A percentile compares a stretch with the other conserved stretches of the same genome.
phyloP scores from a whole-genome alignment of 2,329 filamentous ascomycete genomes.

The Teratosphaeria viscida region DNA sequence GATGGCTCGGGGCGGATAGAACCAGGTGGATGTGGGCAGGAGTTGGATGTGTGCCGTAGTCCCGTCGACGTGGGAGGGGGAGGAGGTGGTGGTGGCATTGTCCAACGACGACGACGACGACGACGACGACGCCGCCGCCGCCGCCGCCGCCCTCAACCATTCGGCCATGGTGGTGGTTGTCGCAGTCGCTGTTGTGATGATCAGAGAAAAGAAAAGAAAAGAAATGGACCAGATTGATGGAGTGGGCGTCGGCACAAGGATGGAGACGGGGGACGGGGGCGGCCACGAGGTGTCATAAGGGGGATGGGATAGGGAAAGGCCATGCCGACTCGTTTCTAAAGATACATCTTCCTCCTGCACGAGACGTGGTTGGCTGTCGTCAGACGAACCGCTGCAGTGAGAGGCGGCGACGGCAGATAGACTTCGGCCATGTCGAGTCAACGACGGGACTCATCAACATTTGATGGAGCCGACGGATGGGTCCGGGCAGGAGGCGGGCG shows the following conservation, averaged over 20 bases:
- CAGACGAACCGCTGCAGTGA: not conserved
- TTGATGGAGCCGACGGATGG: not conserved
- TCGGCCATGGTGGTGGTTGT: not conserved
- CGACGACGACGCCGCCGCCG: not conserved
- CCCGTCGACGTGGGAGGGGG: not conserved
- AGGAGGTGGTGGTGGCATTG: not conserved
- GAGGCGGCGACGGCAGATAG: not conserved
- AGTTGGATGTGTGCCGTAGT: not conserved
- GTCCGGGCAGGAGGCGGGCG: not conserved
- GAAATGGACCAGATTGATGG: not conserved
- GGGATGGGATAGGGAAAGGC: too few relatives aligned
- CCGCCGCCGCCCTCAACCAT: not conserved
- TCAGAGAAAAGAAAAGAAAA: not conserved
- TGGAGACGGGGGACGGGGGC: not conserved
- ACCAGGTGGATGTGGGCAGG: not conserved
- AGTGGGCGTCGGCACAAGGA: not conserved
- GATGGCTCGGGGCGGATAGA: not conserved
- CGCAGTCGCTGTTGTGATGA: not conserved
- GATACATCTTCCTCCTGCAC: not conserved
- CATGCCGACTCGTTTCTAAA: not conserved
- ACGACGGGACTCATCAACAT: not conserved
- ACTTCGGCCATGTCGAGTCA: not conserved
- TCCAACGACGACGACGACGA: not conserved
- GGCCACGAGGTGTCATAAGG: not conserved
- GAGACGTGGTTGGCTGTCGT: not conserved